Conservation (phyloP, 2,329 filamentous ascomycete genomes). For the Hypoxylon sp. region DNA sequence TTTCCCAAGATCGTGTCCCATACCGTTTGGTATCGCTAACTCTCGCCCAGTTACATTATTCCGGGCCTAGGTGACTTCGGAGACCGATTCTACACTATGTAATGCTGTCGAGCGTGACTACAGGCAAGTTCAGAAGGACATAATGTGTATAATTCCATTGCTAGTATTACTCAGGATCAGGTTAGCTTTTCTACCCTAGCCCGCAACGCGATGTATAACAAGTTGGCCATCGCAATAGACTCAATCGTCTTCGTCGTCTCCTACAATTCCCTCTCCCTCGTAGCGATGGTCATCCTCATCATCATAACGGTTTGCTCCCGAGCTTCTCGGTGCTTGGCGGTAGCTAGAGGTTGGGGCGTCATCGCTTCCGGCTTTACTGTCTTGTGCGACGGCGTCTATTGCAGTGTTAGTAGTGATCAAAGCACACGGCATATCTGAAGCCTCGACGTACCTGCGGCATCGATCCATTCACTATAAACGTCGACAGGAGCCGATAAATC, state of each 20-base stretch:
- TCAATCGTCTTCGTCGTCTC: constrained; percentile 69
- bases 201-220: neutral
- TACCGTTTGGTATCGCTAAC: constrained; percentile 53
- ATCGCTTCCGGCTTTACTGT: constrained; percentile 43
- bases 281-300: constrained; percentile 67
- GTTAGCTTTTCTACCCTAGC: constrained; percentile 2
- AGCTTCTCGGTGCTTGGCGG: constrained; percentile 40
- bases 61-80: constrained; percentile 96
- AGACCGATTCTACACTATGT: constrained; percentile 95
- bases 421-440: neutral
- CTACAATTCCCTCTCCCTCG: constrained; percentile 64
- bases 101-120: constrained; percentile 39
- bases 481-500: constrained; percentile 92
- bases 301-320: constrained; percentile 48
- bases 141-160: constrained; percentile 15
- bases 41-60: constrained; percentile 83
- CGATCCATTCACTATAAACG: constrained; percentile 98
- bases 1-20: constrained; percentile 6
- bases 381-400: constrained; percentile 65
- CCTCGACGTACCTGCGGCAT: constrained; percentile 72
- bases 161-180: constrained; percentile 9
- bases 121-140: constrained; percentile 6
- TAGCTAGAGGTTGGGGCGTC: constrained; percentile 32
- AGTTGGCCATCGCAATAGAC: constrained; percentile 1
- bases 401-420: constrained; percentile 32